These are phyloP conservation scores for Solanum megistacrolobum DNA, from an alignment of 257 asterid species.

Conservation along the genomic window DNA sequence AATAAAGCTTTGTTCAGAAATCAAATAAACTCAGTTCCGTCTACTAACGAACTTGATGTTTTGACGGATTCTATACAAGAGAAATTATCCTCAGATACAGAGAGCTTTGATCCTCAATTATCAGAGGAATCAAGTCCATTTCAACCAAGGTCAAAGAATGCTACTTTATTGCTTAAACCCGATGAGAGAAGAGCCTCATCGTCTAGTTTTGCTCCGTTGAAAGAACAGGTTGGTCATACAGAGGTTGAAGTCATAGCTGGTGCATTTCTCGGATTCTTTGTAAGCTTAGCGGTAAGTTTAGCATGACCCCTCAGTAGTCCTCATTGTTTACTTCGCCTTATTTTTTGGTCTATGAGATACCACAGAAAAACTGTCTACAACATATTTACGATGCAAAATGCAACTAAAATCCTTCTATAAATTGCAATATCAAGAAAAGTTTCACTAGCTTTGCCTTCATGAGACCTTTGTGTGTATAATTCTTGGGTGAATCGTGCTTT, in stretches of 20 bases:
- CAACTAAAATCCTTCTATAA: not conserved
- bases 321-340: not conserved
- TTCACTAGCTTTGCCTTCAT: not conserved
- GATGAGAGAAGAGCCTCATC: conserved; percentile 9
- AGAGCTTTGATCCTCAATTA: conserved; percentile 15
- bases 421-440: not conserved
- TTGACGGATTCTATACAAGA: conserved; percentile 18
- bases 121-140: conserved; percentile 17
- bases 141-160: conserved; percentile 11
- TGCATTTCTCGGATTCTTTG: conserved; percentile 72
- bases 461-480: not conserved
- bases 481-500: not conserved
- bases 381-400: not conserved
- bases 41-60: conserved; percentile 16
- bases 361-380: not conserved
- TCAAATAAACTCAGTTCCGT: conserved; percentile 17
- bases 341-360: not conserved
- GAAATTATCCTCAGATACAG: conserved; percentile 22
- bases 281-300: conserved; percentile 43
- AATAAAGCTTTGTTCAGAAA: conserved; percentile 38
- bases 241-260: conserved; percentile 80
- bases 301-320: not conserved
- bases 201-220: conserved; percentile 18
- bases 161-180: conserved; percentile 32
- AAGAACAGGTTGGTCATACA: conserved; percentile 90